These are phyloP conservation scores for Tripterygium wilfordii DNA, from an alignment of 177 flowering plant genomes.

Conservation along the genomic window DNA sequence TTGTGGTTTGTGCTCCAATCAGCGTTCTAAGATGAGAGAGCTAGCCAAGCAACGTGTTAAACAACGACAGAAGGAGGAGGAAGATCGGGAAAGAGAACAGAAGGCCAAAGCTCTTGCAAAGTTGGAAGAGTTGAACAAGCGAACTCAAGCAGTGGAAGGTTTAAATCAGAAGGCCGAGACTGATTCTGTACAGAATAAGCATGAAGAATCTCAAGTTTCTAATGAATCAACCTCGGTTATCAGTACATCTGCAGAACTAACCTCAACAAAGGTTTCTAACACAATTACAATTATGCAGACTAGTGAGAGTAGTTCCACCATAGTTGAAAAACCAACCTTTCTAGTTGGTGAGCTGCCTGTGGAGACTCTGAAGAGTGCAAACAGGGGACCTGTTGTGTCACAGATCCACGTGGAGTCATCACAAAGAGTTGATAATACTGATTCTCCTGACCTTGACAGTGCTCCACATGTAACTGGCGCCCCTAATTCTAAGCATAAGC, in stretches of 20 bases:
- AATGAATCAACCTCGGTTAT: slow-evolving; percentile 5
- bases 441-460: slow-evolving; percentile 15
- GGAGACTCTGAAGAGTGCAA: slow-evolving; percentile 16
- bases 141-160: slow-evolving; percentile 40
- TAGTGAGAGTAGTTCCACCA: slow-evolving; percentile 10
- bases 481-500: slow-evolving; percentile 42
- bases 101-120: slow-evolving; percentile 94
- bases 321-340: slow-evolving; percentile 19
- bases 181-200: slow-evolving; percentile 21
- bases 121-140: slow-evolving; percentile 83
- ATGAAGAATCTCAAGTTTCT: slow-evolving; percentile 14
- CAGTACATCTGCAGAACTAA: slow-evolving; percentile 12
- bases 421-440: slow-evolving; percentile 9
- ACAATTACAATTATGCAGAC: slow-evolving; percentile 13
- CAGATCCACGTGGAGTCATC: too few relatives aligned
- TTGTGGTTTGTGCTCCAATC: slow-evolving; percentile 13
- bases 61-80: slow-evolving; percentile 89
- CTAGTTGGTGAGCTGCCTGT: slow-evolving; percentile 11
- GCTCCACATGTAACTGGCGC: slow-evolving; percentile 25
- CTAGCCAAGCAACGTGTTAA: slow-evolving; percentile 69
- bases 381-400: slow-evolving; percentile 18
- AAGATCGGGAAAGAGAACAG: slow-evolving; percentile 79
- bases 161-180: slow-evolving; percentile 32
- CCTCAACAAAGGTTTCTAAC: slow-evolving; percentile 6
- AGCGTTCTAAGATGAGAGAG: slow-evolving; percentile 91